phyloP scores from a whole-genome alignment of 345 rosid genomes.

The Anacardium occidentale region DNA sequence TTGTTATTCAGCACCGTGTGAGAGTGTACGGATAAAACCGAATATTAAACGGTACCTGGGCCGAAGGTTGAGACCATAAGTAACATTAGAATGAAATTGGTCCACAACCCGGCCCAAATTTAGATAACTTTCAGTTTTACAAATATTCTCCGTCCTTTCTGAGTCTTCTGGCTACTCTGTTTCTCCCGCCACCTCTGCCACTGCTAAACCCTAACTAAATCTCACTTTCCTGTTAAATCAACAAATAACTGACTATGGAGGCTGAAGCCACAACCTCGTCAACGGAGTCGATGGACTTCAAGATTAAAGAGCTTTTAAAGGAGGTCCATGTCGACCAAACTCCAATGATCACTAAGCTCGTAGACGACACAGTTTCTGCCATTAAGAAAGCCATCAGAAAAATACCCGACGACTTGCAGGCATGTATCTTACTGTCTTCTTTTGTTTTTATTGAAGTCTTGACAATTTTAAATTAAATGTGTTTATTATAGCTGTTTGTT shows the following conservation, averaged over 20 bases:
- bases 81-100: too few species aligned
- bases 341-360: conserved; percentile 42
- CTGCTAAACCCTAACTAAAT: conserved; percentile 17
- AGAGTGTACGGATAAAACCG: too few species aligned
- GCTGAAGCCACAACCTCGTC: not conserved
- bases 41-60: not conserved
- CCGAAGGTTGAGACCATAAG: not conserved
- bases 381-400: conserved; percentile 39
- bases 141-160: not conserved
- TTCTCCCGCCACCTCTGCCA: conserved; percentile 13
- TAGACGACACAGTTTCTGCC: conserved; percentile 49
- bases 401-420: conserved; percentile 53
- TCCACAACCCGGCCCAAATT: not conserved
- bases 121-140: not conserved
- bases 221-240: not conserved
- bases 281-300: conserved; percentile 39
- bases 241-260: conserved; percentile 20
- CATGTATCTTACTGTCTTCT: conserved; percentile 9
- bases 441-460: not conserved
- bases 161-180: not conserved
- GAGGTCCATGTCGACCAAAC: conserved; percentile 49
- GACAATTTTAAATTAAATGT: not conserved
- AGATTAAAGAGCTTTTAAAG: conserved; percentile 50
- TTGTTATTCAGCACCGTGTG: too few species aligned
- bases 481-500: not conserved